A percentile compares a stretch with the other conserved stretches of the same genome.
Conservation (phyloP, 805 yeast species). For the Yamadazyma takamatsuzukensis region DNA sequence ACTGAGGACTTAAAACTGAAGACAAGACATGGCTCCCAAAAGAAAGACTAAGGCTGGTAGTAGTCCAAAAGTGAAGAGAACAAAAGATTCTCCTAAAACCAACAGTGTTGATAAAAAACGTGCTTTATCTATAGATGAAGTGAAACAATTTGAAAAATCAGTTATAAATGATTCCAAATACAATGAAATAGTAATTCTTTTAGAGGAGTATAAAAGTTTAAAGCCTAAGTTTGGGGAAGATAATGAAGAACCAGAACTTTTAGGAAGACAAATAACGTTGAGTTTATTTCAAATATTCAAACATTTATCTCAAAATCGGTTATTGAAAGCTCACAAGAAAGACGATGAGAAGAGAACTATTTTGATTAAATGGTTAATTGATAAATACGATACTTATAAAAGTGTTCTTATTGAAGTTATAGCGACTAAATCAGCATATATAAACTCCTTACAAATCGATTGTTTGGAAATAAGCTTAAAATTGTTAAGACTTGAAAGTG, state of each 20-base stretch:
- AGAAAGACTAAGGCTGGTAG: slow-evolving; percentile 14
- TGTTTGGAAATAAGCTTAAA: slow-evolving; percentile 53
- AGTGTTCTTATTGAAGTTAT: slow-evolving; percentile 40
- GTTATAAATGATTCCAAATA: slow-evolving; percentile 42
- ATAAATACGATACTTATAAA: slow-evolving; percentile 55
- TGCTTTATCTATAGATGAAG: slow-evolving; percentile 16
- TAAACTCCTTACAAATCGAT: slow-evolving; percentile 51
- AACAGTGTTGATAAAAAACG: not conserved
- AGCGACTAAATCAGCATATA: slow-evolving; percentile 36
- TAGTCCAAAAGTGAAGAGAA: not conserved
- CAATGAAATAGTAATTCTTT: slow-evolving; percentile 50
- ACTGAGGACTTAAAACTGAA: not conserved
- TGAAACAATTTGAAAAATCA: slow-evolving; percentile 22
- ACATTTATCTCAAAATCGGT: slow-evolving; percentile 39
- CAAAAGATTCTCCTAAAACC: slow-evolving; percentile 3
- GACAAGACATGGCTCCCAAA: slow-evolving; percentile 19
- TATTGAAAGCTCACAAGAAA: slow-evolving; percentile 30
- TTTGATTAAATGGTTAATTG: slow-evolving; percentile 61
- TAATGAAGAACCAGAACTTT: slow-evolving; percentile 20
- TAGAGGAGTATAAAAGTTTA: slow-evolving; percentile 34
- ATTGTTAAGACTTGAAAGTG: slow-evolving; percentile 54
- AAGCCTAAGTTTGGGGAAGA: slow-evolving; percentile 18
- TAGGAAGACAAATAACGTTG: slow-evolving; percentile 39
- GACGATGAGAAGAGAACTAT: slow-evolving; percentile 43
- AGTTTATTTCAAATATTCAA: slow-evolving; percentile 48